A percentile compares a stretch with the other conserved stretches of the same genome.
These are phyloP conservation scores for Dothideomycetes sp. DNA, from an alignment of 2,329 filamentous ascomycete genomes.

Conservation along the genomic window DNA sequence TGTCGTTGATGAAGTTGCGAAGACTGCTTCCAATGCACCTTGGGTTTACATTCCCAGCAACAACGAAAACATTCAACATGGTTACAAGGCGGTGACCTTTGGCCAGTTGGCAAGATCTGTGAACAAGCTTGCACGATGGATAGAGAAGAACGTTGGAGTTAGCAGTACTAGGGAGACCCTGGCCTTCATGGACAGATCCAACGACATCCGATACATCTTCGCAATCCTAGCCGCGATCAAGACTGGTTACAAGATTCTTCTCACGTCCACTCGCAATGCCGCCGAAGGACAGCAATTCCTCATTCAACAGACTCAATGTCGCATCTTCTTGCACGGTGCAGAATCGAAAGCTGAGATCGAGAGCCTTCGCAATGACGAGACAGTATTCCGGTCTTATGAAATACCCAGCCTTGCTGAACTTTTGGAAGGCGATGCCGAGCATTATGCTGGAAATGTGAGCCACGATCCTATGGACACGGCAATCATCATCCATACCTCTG, in stretches of 20 bases:
- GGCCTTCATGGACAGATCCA: slow-evolving; percentile 15
- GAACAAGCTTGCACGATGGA: slow-evolving; percentile 12
- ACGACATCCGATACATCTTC: slow-evolving; percentile 15
- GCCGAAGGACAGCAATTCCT: slow-evolving; percentile 10
- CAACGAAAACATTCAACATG: slow-evolving; percentile 11
- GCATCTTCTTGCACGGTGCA: slow-evolving; percentile 7
- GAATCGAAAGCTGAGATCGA: slow-evolving; percentile 6
- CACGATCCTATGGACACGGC: slow-evolving; percentile 25
- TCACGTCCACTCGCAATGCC: slow-evolving; percentile 10
- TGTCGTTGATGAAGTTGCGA: slow-evolving; percentile 6
- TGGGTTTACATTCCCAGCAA: slow-evolving; percentile 6
- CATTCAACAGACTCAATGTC: slow-evolving; percentile 7
- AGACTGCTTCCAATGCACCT: slow-evolving; percentile 1
- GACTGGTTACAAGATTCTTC: slow-evolving; percentile 15
- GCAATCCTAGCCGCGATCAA: slow-evolving; percentile 13
- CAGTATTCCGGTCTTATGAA: slow-evolving; percentile 4
- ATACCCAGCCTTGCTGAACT: slow-evolving; percentile 9
- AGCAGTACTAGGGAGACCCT: slow-evolving; percentile 9
- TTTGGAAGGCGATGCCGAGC: slow-evolving; percentile 4
- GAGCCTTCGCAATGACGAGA: slow-evolving; percentile 6
- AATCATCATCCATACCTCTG: slow-evolving; percentile 31
- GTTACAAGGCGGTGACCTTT: slow-evolving; percentile 13
- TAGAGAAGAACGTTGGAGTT: slow-evolving; percentile 10
- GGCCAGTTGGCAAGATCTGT: slow-evolving; percentile 11
- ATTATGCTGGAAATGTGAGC: slow-evolving; percentile 24